A percentile compares a stretch with the other conserved stretches of the same genome.
Evolutionary conservation across 1,139 yeast species (phyloP).

Genomic region (Hemisphaericaspora subhashii): DNA sequence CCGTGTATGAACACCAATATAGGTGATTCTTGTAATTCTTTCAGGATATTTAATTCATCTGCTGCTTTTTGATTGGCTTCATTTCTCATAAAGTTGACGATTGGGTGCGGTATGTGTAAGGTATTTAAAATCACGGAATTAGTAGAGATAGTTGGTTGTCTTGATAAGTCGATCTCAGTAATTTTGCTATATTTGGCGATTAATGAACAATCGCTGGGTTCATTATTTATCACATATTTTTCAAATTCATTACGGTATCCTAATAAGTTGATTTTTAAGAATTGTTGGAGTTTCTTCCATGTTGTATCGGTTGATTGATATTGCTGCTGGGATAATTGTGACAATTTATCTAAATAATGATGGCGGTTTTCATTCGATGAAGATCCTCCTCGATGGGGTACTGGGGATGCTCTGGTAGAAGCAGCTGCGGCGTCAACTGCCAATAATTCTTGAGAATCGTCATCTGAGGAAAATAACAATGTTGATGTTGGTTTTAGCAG

Average conservation of each 20-base stretch:
- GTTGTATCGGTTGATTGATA: constrained; percentile 21
- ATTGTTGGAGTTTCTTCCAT: constrained; percentile 26
- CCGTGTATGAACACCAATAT: constrained; percentile 68
- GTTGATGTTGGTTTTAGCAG: neutral
- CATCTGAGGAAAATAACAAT: neutral
- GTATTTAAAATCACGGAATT: constrained; percentile 40
- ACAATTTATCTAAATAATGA: constrained; percentile 4
- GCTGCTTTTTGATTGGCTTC: constrained; percentile 25
- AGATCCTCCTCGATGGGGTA: neutral
- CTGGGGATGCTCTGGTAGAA: constrained; percentile 4
- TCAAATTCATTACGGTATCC: constrained; percentile 38
- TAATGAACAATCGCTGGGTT: constrained; percentile 57
- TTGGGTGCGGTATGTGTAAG: constrained; percentile 55
- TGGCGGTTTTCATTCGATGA: neutral
- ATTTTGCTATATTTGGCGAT: constrained; percentile 48
- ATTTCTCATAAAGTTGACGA: constrained; percentile 47
- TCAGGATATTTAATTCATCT: constrained; percentile 26
- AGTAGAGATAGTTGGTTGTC: constrained; percentile 25
- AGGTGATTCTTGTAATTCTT: constrained; percentile 52
- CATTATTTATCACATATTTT: constrained; percentile 34
- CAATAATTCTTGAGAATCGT: constrained; percentile 14
- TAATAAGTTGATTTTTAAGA: constrained; percentile 24
- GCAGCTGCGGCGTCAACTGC: constrained; percentile 15
- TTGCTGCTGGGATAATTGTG: constrained; percentile 13
- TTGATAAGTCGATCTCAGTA: constrained; percentile 33